Evolutionary conservation across 768 basidiomycete species (phyloP), one percentile per base, ranked within the genome.

Genomic region (Tricholoma flavovirens): DNA sequence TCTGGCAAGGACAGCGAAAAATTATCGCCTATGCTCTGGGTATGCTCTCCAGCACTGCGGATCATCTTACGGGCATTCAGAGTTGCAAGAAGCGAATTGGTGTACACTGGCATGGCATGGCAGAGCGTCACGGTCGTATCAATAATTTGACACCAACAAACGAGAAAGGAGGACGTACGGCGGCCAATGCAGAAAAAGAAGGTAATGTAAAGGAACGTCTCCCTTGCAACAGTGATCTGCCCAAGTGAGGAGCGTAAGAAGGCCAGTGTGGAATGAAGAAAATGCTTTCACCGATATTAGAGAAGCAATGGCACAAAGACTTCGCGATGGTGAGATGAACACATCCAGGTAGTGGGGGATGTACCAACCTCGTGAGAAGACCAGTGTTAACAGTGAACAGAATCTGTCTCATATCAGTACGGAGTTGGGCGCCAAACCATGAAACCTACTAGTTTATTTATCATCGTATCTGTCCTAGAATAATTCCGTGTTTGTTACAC

Each of bases 131-230:
- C n/a, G n/a, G n/a, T n/a, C n/a, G n/a, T 35, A 17, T 53, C 22
- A 58, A 52, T 7, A 22, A 6, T 19, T 26, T 14, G 11, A 38
- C 38, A 42, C 2, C 24, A 42, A 38, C 14, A 26, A 21, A n/a
- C 2, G 19, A 26, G 33, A 32, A 51, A 32, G 30, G 29, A 29
- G 19, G 17, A 76, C 83, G 63, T 64, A 85, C 83, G 64, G 52
- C 83, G 74, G 19, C 83, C 82, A 36, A 83, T 75, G 63, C 75
- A 79, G 59, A 83, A 84, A 65, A 79, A 86, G 67, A 84, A 86
- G 1, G 73, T 66, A 46, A 83, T 79, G 56, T 84, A 86, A 53
- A 83, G 64, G 69, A 82, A 81, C 0, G 81, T 78, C 2, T 73
- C 36, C 0, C 75, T 75, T 30, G 77, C 77, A 14, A 73, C 70